Conservation (phyloP, 2,329 filamentous ascomycete genomes). For the Passalora sequoiae region DNA sequence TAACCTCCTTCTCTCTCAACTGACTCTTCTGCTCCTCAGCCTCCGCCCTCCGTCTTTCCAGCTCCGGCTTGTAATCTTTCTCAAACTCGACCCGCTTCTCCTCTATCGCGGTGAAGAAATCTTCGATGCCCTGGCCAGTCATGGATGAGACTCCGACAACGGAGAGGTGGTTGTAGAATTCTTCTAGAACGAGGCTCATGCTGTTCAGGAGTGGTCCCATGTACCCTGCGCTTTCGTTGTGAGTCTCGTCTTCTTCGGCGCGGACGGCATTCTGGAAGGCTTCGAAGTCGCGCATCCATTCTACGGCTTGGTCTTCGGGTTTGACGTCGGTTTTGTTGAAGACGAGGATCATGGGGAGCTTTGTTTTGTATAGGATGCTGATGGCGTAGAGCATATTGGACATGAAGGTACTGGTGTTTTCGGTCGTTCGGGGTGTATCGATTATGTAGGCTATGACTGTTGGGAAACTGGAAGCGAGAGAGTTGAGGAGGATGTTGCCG, state of each 20-base stretch:
- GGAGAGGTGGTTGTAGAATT: slow-evolving; percentile 91
- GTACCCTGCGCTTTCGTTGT: slow-evolving; percentile 76
- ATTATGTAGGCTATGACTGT: slow-evolving; percentile 97
- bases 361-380: slow-evolving; percentile 97
- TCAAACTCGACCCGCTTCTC: slow-evolving; percentile 86
- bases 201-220: slow-evolving; percentile 95
- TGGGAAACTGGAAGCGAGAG: slow-evolving; percentile 86
- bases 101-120: slow-evolving; percentile 86
- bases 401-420: slow-evolving; percentile 96
- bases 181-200: slow-evolving; percentile 95
- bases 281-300: slow-evolving; percentile 99
- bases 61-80: slow-evolving; percentile 83
- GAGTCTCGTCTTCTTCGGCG: slow-evolving; percentile 71
- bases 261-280: slow-evolving; percentile 83
- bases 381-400: slow-evolving; percentile 99
- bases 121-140: slow-evolving; percentile 83
- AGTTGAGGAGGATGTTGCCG: slow-evolving; percentile 88
- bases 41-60: slow-evolving; percentile 71
- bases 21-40: slow-evolving; percentile 69
- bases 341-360: slow-evolving; percentile 95
- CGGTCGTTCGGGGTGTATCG: slow-evolving; percentile 88
- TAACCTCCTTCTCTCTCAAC: slow-evolving; percentile 72
- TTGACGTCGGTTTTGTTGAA: slow-evolving; percentile 99
- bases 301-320: slow-evolving; percentile 81
- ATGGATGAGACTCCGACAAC: slow-evolving; percentile 92